A percentile compares a stretch with the other conserved stretches of the same genome.
phyloP scores from a whole-genome alignment of 208 protist species.

The Trypanosoma brucei region DNA sequence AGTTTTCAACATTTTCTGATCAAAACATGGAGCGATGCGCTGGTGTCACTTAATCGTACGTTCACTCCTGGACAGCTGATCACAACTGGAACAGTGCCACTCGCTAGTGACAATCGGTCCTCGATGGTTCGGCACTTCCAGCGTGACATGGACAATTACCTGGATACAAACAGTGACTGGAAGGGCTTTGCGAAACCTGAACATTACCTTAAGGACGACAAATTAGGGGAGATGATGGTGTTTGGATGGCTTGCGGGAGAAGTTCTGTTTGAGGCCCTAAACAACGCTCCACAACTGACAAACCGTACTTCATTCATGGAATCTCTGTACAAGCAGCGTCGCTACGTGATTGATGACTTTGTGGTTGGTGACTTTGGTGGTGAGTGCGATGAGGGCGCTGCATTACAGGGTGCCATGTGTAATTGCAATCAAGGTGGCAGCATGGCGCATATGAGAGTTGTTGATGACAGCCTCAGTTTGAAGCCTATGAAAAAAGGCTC shows the following conservation, averaged over 20 bases:
- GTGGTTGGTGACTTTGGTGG: conserved; percentile 27
- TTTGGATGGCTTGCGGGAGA: neutral
- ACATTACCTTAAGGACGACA: conserved; percentile 15
- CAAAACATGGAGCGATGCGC: conserved; percentile 1
- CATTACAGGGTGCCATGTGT: conserved; percentile 6
- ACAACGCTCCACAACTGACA: neutral
- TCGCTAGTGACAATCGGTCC: conserved; percentile 19
- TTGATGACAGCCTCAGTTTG: neutral
- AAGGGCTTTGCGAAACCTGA: neutral
- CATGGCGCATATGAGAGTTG: conserved; percentile 8
- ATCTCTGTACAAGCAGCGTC: conserved; percentile 22
- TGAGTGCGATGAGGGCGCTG: neutral
- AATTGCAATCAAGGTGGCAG: conserved; percentile 18
- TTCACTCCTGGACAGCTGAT: conserved; percentile 17
- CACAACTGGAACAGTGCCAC: conserved; percentile 20
- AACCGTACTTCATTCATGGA: conserved; percentile 5
- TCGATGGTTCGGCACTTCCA: conserved; percentile 19
- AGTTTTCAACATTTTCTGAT: conserved; percentile 1
- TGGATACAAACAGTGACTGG: conserved; percentile 4
- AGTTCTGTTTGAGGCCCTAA: neutral
- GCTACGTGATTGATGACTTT: conserved; percentile 21
- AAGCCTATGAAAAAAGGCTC: neutral
- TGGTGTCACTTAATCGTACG: neutral
- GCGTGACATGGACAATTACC: conserved; percentile 18
- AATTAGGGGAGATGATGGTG: conserved; percentile 17